Conservation (phyloP, 1,284 basidiomycete genomes). For the Austroboletus novae-zelandiae region DNA sequence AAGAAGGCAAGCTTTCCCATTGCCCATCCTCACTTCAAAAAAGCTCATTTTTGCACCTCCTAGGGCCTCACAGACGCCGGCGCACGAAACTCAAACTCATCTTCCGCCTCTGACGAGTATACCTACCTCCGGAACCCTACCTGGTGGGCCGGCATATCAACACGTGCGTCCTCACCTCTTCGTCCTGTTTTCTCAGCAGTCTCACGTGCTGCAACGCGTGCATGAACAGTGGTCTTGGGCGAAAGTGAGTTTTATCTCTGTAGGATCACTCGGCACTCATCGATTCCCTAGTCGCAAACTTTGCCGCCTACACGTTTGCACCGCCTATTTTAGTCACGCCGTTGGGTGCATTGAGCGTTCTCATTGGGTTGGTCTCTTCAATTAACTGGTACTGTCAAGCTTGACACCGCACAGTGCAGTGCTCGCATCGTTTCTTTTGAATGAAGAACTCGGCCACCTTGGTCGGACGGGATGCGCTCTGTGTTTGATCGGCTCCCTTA, state of each 20-base stretch:
- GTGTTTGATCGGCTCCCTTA: constrained; percentile 89
- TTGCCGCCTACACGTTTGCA: constrained; percentile 97
- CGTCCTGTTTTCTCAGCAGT: neutral
- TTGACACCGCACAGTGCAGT: constrained; percentile 64
- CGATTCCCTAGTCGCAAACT: constrained; percentile 81
- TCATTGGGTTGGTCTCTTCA: constrained; percentile 76
- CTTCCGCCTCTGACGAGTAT: constrained; percentile 72
- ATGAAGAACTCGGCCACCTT: constrained; percentile 92
- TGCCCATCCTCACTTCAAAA: constrained; percentile 1
- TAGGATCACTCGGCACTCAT: neutral
- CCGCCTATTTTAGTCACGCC: constrained; percentile 98
- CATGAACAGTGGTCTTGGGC: constrained; percentile 74
- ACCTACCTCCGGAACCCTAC: constrained; percentile 91
- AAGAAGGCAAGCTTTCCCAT: constrained; percentile 71
- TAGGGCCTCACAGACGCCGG: constrained; percentile 85
- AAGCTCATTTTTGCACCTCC: constrained; percentile 12
- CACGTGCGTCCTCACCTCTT: constrained; percentile 58
- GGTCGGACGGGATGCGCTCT: constrained; percentile 91
- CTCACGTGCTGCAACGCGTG: constrained; percentile 8
- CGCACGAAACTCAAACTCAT: constrained; percentile 49
- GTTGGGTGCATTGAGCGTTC: constrained; percentile 92
- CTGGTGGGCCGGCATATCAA: constrained; percentile 98
- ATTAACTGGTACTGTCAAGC: neutral
- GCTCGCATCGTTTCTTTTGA: constrained; percentile 89
- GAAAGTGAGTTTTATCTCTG: constrained; percentile 57